Percentiles rank a stretch among this genome's conserved stretches.
These are phyloP conservation scores for Kuraishia capsulata DNA, from an alignment of 805 yeast genomes.

Conservation along the genomic window DNA sequence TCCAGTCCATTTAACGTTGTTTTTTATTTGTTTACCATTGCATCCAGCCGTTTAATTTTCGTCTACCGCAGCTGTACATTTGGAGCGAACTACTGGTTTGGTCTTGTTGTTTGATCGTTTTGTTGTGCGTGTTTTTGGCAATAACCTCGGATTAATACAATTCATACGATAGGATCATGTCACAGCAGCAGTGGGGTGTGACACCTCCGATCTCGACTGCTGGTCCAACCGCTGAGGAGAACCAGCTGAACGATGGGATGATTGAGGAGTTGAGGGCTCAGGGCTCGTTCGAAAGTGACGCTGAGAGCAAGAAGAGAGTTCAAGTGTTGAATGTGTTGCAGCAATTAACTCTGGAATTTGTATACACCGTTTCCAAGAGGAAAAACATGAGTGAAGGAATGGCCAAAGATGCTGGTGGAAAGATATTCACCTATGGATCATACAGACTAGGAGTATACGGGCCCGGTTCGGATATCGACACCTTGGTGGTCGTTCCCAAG, in stretches of 20 bases:
- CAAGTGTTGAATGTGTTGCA: conserved; percentile 68
- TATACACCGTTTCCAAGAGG: conserved; percentile 64
- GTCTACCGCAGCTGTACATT: too few species aligned
- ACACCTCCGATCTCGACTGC: conserved; percentile 81
- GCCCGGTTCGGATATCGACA: conserved; percentile 97
- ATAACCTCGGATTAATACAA: too few species aligned
- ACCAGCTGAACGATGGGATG: conserved; percentile 61
- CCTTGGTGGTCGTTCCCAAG: conserved; percentile 93
- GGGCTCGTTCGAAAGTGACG: conserved; percentile 85
- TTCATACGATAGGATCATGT: too few species aligned
- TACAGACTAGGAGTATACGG: conserved; percentile 94
- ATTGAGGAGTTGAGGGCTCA: conserved; percentile 71
- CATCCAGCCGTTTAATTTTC: too few species aligned
- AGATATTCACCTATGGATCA: conserved; percentile 93
- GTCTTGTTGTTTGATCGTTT: too few species aligned
- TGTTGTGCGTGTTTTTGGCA: too few species aligned
- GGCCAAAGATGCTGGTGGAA: conserved; percentile 97
- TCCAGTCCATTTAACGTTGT: too few species aligned
- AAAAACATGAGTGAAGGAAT: conserved; percentile 95
- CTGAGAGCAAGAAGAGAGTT: conserved; percentile 72
- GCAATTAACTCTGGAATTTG: conserved; percentile 70
- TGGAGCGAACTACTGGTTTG: too few species aligned
- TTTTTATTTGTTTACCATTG: too few species aligned
- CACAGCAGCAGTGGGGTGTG: conserved; percentile 44
- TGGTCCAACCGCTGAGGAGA: conserved; percentile 78